A percentile compares a stretch with the other conserved stretches of the same genome.
Evolutionary conservation across 306 rosid genomes (phyloP).

Genomic region (Cajanus cajan): DNA sequence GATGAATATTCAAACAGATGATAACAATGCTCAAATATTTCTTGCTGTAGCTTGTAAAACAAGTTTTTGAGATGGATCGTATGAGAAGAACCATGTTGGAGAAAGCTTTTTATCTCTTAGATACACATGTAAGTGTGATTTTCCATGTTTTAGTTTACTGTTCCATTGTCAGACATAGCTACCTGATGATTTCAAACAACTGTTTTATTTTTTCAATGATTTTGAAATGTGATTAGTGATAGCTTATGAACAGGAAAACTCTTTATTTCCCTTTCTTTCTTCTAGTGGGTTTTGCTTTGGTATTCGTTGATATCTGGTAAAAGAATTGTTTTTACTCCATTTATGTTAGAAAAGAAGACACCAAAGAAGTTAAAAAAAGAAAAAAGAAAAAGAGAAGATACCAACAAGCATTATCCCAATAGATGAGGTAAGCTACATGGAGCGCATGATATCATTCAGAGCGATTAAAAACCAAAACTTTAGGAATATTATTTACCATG

Average conservation of each 20-base stretch:
- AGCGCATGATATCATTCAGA: too few species aligned
- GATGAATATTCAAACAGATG: slow-evolving; percentile 27
- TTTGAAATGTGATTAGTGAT: background rate
- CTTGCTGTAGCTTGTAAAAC: slow-evolving; percentile 73
- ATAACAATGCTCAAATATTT: slow-evolving; percentile 29
- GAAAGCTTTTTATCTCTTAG: slow-evolving; percentile 80
- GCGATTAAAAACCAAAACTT: too few species aligned
- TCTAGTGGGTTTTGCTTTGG: background rate
- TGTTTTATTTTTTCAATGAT: background rate
- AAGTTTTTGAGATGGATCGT: slow-evolving; percentile 71
- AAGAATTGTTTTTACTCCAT: background rate
- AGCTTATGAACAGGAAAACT: background rate
- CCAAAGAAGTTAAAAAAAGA: too few species aligned
- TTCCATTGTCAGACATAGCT: background rate
- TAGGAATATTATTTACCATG: too few species aligned
- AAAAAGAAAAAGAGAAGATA: too few species aligned
- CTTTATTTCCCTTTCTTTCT: background rate
- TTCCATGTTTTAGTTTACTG: slow-evolving; percentile 13
- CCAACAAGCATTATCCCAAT: too few species aligned
- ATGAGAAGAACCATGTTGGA: slow-evolving; percentile 62
- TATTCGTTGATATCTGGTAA: background rate
- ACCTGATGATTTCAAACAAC: slow-evolving; percentile 9
- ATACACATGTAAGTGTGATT: slow-evolving; percentile 60
- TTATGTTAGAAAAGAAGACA: background rate
- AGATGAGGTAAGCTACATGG: too few species aligned